Base-by-base conservation (phyloP, 345 rosid species). In the Hibiscus trionum region DNA sequence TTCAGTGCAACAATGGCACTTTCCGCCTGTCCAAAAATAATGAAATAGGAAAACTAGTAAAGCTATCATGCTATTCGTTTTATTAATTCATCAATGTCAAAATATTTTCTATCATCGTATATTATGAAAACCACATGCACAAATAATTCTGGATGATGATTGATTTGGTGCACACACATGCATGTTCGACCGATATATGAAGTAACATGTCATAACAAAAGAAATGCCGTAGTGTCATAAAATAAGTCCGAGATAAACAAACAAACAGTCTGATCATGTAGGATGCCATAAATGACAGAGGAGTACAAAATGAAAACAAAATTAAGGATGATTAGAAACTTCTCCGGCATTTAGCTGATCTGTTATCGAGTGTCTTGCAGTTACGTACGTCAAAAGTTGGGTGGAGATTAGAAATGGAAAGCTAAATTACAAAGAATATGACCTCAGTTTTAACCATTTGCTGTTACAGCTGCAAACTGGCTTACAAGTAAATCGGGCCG, bases 1-100 rank as follows among this genome's bases (percentile, higher is more conserved):
- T 80, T 85, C 79, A 93, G 84, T 3, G 98, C 98, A 31, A 78
- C 39, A 63, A 83, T 86, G 62, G 98, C 98, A 78, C 88, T 86
- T 59, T 89, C 98, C 7, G 96, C 98, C 96, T 93, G 88, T 72
- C 77, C 50, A 11, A 46, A 46, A 46, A 42, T 10, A 7, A 52
- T n/a, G 57, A 52, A 52, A 16, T n/a, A 0, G 3, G 57, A 52
- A 52, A 52, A 31, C 57, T 52, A n/a, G 57, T 52, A 52, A 52
- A 52, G 57, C 57, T 31, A 31, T 31, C 5, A 31, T 31, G 35
- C 35, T 3, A 31, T 3, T 4, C 35, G 35, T 31, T 31, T 31
- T 31, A 31, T 3, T 31, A 31, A 31, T 4, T 31, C 35, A 31
- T 31, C 5, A 31, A 31, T 31, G 35, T 31, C 35, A 27, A 27